Conservation (phyloP, 345 rosid species). For the Adansonia digitata region DNA sequence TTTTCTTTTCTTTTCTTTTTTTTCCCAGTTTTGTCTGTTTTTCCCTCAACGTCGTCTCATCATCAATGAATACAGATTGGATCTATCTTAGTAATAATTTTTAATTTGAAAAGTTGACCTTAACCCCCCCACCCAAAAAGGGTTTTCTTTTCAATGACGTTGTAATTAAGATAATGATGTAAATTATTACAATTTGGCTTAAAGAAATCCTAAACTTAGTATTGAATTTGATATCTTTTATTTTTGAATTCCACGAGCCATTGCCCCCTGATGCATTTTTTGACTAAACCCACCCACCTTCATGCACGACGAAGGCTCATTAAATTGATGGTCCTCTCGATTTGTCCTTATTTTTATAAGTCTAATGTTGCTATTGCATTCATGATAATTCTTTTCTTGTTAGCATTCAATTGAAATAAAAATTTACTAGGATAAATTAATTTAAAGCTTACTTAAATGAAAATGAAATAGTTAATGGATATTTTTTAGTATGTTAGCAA, state of each 20-base stretch:
- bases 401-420: no score
- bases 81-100: neutral
- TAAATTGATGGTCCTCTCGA: neutral
- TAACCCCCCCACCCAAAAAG: neutral
- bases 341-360: no score
- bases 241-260: neutral
- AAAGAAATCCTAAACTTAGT: neutral
- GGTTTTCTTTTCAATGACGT: neutral
- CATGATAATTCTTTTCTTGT: neutral
- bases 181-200: neutral
- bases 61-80: neutral
- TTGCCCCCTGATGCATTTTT: neutral
- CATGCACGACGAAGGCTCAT: neutral
- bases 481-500: no score
- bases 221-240: neutral
- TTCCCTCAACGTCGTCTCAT: neutral
- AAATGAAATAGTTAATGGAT: no score
- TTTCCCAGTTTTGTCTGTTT: neutral
- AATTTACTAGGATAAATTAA: no score
- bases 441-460: no score
- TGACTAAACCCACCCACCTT: neutral
- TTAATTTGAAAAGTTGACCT: constrained; percentile 6
- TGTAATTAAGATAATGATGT: constrained; percentile 7
- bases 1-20: no score
- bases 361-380: neutral